These are phyloP conservation scores for Cutaneotrichosporon mucoides DNA, from an alignment of 1,284 basidiomycete genomes.

Conservation along the genomic window DNA sequence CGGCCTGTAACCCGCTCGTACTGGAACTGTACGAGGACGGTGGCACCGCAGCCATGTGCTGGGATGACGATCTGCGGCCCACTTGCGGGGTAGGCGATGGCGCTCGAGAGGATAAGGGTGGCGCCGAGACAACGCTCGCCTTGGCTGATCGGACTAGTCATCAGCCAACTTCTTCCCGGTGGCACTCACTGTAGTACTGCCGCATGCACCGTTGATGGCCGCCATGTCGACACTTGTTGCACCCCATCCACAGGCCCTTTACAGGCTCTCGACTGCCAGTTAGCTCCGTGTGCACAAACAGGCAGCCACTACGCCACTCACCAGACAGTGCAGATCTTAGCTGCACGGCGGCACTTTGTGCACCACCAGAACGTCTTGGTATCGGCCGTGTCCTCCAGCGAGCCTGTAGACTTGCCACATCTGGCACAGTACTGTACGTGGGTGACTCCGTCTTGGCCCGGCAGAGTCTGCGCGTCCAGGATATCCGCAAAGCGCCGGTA, in stretches of 20 bases:
- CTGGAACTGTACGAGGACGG: not conserved
- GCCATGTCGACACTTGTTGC: constrained; percentile 39
- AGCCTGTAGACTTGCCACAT: constrained; percentile 40
- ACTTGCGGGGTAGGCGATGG: not conserved
- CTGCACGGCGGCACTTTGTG: constrained; percentile 29
- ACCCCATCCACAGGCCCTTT: constrained; percentile 40
- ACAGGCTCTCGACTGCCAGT: constrained; percentile 31
- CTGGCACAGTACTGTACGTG: constrained; percentile 32
- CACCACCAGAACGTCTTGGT: constrained; percentile 43
- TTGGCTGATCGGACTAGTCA: constrained; percentile 8
- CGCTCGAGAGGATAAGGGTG: not conserved
- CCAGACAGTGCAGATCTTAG: constrained; percentile 39
- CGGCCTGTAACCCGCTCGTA: not conserved
- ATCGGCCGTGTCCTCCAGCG: constrained; percentile 36
- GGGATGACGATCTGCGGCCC: not conserved
- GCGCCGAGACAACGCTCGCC: not conserved
- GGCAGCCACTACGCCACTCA: constrained; percentile 13
- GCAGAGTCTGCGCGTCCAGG: constrained; percentile 26
- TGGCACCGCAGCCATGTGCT: not conserved
- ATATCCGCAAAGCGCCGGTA: constrained; percentile 29
- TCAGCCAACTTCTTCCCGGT: not conserved
- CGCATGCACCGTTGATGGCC: constrained; percentile 42
- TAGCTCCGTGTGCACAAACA: not conserved
- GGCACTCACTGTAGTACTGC: constrained; percentile 32
- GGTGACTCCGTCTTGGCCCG: constrained; percentile 36